A percentile compares a stretch with the other conserved stretches of the same genome.
phyloP scores from a whole-genome alignment of 2,329 filamentous ascomycete species.

The Fusarium scirpi region DNA sequence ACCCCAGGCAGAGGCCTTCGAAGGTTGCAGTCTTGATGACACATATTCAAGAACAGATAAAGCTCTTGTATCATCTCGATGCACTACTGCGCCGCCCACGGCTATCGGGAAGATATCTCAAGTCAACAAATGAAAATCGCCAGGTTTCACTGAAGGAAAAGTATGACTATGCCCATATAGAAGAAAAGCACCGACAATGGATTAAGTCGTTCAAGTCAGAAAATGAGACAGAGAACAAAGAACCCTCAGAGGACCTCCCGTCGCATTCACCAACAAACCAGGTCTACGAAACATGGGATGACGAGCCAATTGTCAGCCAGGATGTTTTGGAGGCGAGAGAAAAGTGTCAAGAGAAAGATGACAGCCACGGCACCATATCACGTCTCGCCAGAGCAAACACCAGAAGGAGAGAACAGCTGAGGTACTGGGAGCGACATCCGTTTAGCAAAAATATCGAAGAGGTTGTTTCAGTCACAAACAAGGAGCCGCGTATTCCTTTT shows the following conservation, averaged over 20 bases:
- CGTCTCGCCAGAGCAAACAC: neutral
- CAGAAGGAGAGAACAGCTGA: neutral
- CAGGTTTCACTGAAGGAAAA: fast-evolving
- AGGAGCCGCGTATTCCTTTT: fast-evolving
- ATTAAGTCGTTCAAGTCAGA: fast-evolving
- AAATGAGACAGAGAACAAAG: no score
- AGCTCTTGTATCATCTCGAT: neutral
- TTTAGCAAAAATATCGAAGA: fast-evolving
- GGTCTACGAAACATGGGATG: neutral
- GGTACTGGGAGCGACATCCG: neutral
- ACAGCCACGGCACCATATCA: neutral
- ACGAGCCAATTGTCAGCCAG: fast-evolving
- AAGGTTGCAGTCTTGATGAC: neutral
- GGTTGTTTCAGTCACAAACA: neutral
- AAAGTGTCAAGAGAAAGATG: fast-evolving
- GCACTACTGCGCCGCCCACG: neutral
- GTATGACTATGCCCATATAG: neutral
- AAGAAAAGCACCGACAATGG: neutral
- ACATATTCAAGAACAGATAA: neutral
- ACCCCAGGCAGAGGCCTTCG: fast-evolving
- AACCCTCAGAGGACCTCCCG: no score
- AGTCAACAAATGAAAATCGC: neutral
- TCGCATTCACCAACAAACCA: no score
- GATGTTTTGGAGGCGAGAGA: neutral
- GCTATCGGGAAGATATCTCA: neutral